Evolutionary conservation across 2,329 filamentous ascomycete species (phyloP).

Genomic region (Cladophialophora exuberans): DNA sequence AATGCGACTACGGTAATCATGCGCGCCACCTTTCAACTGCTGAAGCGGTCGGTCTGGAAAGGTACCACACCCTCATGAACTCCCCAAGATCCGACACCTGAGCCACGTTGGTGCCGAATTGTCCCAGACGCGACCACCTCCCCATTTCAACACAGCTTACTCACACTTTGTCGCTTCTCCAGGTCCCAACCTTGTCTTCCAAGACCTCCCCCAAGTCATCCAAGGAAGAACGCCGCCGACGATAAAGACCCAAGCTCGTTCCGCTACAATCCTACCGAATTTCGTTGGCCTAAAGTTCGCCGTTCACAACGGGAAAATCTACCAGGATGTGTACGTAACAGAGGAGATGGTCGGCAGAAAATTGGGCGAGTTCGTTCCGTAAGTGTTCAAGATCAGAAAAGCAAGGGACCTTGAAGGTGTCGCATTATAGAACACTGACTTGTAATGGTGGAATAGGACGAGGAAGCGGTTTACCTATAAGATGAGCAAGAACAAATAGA

Average conservation of each 20-base stretch:
- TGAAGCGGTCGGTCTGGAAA: conserved; percentile 86
- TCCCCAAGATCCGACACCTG: neutral
- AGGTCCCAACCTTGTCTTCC: conserved; percentile 43
- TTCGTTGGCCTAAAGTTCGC: conserved; percentile 90
- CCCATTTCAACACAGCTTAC: conserved; percentile 31
- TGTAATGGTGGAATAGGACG: conserved; percentile 52
- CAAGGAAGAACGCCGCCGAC: conserved; percentile 62
- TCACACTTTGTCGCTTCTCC: conserved; percentile 1
- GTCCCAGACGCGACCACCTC: neutral
- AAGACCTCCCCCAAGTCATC: conserved; percentile 53
- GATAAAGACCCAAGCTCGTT: conserved; percentile 83
- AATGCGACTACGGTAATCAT: conserved; percentile 48
- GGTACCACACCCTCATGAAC: conserved; percentile 58
- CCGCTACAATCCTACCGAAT: conserved; percentile 87
- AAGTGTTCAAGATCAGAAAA: too few species aligned
- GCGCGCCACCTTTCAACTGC: conserved; percentile 68
- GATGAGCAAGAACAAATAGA: conserved; percentile 70
- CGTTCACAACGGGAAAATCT: conserved; percentile 88
- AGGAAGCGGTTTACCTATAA: conserved; percentile 70
- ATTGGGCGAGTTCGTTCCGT: conserved; percentile 89
- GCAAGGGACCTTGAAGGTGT: too few species aligned
- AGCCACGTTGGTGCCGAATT: neutral
- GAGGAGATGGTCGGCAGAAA: conserved; percentile 98
- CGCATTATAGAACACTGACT: neutral
- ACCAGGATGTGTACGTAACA: conserved; percentile 79